A percentile compares a stretch with the other conserved stretches of the same genome.
Evolutionary conservation across 202 grass and related monocot genomes (phyloP).

Genomic region (Zoysia matrella): DNA sequence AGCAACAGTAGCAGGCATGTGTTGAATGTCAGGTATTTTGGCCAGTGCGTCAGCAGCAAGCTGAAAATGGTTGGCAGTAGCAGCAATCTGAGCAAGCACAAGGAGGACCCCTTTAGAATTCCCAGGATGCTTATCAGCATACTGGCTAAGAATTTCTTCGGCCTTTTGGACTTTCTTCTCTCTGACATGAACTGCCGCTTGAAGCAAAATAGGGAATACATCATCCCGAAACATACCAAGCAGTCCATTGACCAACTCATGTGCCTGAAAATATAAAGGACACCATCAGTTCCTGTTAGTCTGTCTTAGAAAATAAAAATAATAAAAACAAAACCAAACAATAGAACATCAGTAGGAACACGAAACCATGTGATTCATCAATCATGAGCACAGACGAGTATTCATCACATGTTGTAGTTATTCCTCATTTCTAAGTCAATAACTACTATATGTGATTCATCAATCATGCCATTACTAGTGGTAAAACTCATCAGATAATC

Average conservation of each 20-base stretch:
- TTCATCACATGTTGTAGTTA: neutral
- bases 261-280: conserved; percentile 32
- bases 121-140: conserved; percentile 66
- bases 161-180: conserved; percentile 55
- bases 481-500: neutral
- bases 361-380: neutral
- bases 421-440: conserved; percentile 8
- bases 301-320: conserved; percentile 1
- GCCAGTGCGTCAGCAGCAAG: conserved; percentile 72
- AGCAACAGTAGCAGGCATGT: conserved; percentile 87
- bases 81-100: conserved; percentile 75
- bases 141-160: conserved; percentile 80
- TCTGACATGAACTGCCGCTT: conserved; percentile 61
- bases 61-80: conserved; percentile 77
- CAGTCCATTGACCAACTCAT: conserved; percentile 36
- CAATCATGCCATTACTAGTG: conserved; percentile 7
- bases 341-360: conserved; percentile 26
- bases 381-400: too few species aligned
- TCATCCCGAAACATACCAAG: conserved; percentile 70
- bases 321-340: neutral
- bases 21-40: conserved; percentile 82
- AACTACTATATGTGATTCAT: neutral
- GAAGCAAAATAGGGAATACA: conserved; percentile 77
- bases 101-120: conserved; percentile 71
- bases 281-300: conserved; percentile 2